Percentiles rank a stretch among this genome's conserved stretches.
phyloP scores from a whole-genome alignment of 2,329 filamentous ascomycete species.

The Diaporthe aspalathi region DNA sequence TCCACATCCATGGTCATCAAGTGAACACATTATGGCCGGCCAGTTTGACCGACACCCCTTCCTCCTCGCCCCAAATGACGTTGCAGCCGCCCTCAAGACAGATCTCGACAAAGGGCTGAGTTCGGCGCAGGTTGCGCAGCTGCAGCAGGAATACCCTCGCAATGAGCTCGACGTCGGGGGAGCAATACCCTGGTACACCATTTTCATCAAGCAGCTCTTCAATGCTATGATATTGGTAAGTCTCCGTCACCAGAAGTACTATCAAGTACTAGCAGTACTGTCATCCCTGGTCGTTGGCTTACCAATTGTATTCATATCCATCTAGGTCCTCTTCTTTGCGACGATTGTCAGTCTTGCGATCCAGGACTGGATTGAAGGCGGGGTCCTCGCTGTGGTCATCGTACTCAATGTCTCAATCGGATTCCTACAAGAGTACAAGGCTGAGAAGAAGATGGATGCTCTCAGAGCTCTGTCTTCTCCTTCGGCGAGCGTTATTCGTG shows the following conservation, averaged over 20 bases:
- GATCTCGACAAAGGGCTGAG: slow-evolving; percentile 76
- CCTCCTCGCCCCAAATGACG: slow-evolving; percentile 70
- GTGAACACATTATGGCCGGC: slow-evolving; percentile 52
- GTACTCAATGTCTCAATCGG: slow-evolving; percentile 76
- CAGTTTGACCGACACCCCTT: slow-evolving; percentile 68
- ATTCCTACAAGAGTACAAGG: slow-evolving; percentile 73
- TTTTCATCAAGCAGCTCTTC: slow-evolving; percentile 77
- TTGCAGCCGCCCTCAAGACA: slow-evolving; percentile 70
- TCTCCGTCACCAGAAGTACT: slow-evolving; percentile 36
- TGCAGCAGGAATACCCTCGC: slow-evolving; percentile 69
- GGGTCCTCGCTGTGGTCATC: slow-evolving; percentile 50
- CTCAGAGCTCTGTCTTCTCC: slow-evolving; percentile 71
- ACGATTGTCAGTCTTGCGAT: slow-evolving; percentile 79
- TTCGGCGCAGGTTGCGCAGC: slow-evolving; percentile 66
- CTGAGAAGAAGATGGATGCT: slow-evolving; percentile 75
- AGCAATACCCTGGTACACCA: slow-evolving; percentile 76
- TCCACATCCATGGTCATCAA: slow-evolving; percentile 30
- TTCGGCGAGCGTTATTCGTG: slow-evolving; percentile 70
- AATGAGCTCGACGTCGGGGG: slow-evolving; percentile 79
- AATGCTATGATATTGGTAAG: slow-evolving; percentile 82
- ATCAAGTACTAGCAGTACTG: background rate
- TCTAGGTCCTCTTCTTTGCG: slow-evolving; percentile 80
- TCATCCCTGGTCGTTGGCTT: slow-evolving; percentile 53
- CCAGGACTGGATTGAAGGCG: slow-evolving; percentile 55
- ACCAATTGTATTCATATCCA: slow-evolving; percentile 53